Evolutionary conservation across 2,329 filamentous ascomycete species (phyloP), one percentile per base, ranked within the genome.

Genomic region (Exophiala calicioides): DNA sequence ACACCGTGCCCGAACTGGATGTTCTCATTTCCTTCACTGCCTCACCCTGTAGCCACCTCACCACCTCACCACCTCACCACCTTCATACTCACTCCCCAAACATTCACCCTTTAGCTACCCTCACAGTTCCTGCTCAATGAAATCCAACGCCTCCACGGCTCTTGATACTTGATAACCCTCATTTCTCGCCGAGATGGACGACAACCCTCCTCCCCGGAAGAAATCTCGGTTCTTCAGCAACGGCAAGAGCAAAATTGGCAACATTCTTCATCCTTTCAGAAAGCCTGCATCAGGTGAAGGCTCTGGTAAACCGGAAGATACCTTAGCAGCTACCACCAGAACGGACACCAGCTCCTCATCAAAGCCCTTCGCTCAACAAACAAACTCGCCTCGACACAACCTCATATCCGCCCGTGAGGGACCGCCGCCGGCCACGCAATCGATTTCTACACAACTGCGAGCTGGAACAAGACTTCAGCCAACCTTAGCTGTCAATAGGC

Each of bases 211-310:
- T 31, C 53, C 53, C 12, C 42, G 45, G 18, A 57, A 55, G 44
- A 49, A 44, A 19, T 54, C 55, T 19, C 53, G 53, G 38, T 52
- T 58, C 40, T 50, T 58, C 41, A 21, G 30, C 29, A 49, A 53
- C 29, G 56, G 53, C n/a, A 54, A 49, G 34, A 55, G 43, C 23
- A 53, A 47, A 15, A 41, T 55, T 23, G 50, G 48, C 23, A 43
- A 38, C 23, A 33, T 58, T 15, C 33, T 53, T 9, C 47, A 38
- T 24, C 47, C 51, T 8, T 49, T 42, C 15, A 44, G 42, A 32
- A 26, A 40, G 29, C 12, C 37, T 3, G 29, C 29, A 6, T 29
- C 34, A 26, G 21, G 29, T 12, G 24, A 29, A 9, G 41, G 29
- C 31, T n/a, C 3, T 6, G 12, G 27, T 18, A 20, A 20, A 20